Evolutionary conservation across 2,329 filamentous ascomycete genomes (phyloP).

Genomic region (Pseudogymnoascus sp.): DNA sequence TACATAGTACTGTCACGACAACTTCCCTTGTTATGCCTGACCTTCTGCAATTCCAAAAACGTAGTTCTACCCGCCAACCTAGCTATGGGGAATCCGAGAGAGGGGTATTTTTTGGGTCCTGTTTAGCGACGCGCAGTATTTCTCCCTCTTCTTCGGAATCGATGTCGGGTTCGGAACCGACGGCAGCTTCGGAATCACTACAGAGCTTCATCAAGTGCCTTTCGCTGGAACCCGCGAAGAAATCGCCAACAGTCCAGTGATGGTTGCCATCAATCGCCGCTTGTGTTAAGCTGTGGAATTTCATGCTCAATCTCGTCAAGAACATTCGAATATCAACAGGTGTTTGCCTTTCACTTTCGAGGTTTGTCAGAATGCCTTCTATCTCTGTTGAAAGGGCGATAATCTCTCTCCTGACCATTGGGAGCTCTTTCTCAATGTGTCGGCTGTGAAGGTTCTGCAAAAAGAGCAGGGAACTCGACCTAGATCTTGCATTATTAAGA

Average conservation of each 20-base stretch:
- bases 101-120: neutral
- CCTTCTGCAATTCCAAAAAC: too few species aligned
- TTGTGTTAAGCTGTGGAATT: slow-evolving; percentile 21
- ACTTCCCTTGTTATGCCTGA: too few species aligned
- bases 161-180: neutral
- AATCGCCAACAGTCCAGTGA: slow-evolving; percentile 11
- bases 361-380: neutral
- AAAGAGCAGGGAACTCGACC: neutral
- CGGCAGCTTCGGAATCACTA: too few species aligned
- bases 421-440: slow-evolving; percentile 26
- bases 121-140: neutral
- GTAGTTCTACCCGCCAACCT: too few species aligned
- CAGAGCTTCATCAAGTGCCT: slow-evolving; percentile 8
- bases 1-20: neutral
- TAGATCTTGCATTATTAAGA: neutral
- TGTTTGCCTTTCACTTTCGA: too few species aligned
- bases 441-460: slow-evolving; percentile 22
- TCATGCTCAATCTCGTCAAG: slow-evolving; percentile 19
- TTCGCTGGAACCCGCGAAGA: slow-evolving; percentile 3
- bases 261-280: slow-evolving; percentile 22
- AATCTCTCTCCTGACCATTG: slow-evolving; percentile 22
- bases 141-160: neutral
- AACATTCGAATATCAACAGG: slow-evolving; percentile 9
- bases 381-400: slow-evolving; percentile 12
- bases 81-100: too few species aligned